Percentiles rank a stretch among this genome's conserved stretches.
These are phyloP conservation scores for Colletotrichum truncatum DNA, from an alignment of 2,329 filamentous ascomycete genomes.

Conservation along the genomic window DNA sequence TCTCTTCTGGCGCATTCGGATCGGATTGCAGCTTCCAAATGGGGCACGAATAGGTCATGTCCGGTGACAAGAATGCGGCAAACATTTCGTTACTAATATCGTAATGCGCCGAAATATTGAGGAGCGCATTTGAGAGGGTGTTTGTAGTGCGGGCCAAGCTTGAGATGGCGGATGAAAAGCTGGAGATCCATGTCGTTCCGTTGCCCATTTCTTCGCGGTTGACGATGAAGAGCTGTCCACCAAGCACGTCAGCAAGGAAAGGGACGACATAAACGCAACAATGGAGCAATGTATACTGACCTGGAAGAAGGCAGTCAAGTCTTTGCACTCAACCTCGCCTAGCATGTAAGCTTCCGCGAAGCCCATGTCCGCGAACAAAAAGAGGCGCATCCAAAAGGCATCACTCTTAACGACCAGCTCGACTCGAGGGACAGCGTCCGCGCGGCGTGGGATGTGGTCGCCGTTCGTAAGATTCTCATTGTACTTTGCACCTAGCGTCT, in stretches of 20 bases:
- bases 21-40: slow-evolving; percentile 65
- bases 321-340: slow-evolving; percentile 72
- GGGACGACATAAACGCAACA: neutral
- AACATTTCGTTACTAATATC: slow-evolving; percentile 83
- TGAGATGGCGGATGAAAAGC: slow-evolving; percentile 65
- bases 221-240: slow-evolving; percentile 70
- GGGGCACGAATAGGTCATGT: slow-evolving; percentile 81
- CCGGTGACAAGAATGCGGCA: slow-evolving; percentile 75
- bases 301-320: slow-evolving; percentile 75
- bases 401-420: slow-evolving; percentile 71
- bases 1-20: slow-evolving; percentile 56
- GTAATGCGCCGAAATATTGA: slow-evolving; percentile 79
- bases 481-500: slow-evolving; percentile 51
- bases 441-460: slow-evolving; percentile 39
- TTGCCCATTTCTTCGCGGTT: slow-evolving; percentile 73
- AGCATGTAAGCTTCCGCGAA: slow-evolving; percentile 80
- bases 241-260: neutral
- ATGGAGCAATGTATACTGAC: slow-evolving; percentile 43
- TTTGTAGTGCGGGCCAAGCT: slow-evolving; percentile 67
- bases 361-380: slow-evolving; percentile 79
- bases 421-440: slow-evolving; percentile 49
- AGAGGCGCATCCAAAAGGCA: slow-evolving; percentile 75
- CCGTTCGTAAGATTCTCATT: slow-evolving; percentile 47
- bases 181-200: slow-evolving; percentile 69
- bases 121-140: slow-evolving; percentile 64